Evolutionary conservation across 2,329 filamentous ascomycete species (phyloP), one percentile per base, ranked within the genome.

Genomic region (Neonectria faginata): DNA sequence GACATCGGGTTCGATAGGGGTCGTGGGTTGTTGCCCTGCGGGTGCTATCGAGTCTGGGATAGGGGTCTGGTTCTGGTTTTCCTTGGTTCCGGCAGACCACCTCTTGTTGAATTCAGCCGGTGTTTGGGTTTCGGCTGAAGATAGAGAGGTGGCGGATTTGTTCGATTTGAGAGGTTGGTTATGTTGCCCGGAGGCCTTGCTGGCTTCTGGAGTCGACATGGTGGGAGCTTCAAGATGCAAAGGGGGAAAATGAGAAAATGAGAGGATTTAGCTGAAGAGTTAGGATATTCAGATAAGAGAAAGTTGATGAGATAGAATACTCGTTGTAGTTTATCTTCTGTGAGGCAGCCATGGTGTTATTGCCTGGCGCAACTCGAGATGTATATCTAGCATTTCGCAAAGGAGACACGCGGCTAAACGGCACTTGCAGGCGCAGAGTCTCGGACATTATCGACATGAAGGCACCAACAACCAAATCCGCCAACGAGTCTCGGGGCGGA

Each of bases 121-220:
- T 3, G 42, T 54, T 3, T 66, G 57, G 8, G 53, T 62, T 56
- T 71, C 67, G n/a, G 58, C 18, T 9, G 70, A 73, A 6, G 70
- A 71, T 14, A 69, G 36, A 9, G 70, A 73, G 51, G 64, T 67
- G 27, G 62, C 53, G 12, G 67, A 67, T 47, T 70, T 71, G 53
- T 53, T 65, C 44, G 51, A 41, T 57, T n/a, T n/a, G 11, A 16
- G 31, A 48, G 53, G 6, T 44, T 31, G 7, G n/a, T 31, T 22
- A 22, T 57, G 11, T 22, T 52, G 39, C 27, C 29, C 22, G 12
- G 45, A 25, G 29, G 47, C 14, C 25, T 50, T 53, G 57, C 6
- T 47, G 29, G 55, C 51, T 54, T 31, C 48, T 27, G 45, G 42
- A 20, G 52, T 45, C 7, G 68, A 42, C 70, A 72, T 72, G 59